Base-by-base conservation (phyloP, 2,329 filamentous ascomycete species). In the Monilinia vaccinii-corymbosi region DNA sequence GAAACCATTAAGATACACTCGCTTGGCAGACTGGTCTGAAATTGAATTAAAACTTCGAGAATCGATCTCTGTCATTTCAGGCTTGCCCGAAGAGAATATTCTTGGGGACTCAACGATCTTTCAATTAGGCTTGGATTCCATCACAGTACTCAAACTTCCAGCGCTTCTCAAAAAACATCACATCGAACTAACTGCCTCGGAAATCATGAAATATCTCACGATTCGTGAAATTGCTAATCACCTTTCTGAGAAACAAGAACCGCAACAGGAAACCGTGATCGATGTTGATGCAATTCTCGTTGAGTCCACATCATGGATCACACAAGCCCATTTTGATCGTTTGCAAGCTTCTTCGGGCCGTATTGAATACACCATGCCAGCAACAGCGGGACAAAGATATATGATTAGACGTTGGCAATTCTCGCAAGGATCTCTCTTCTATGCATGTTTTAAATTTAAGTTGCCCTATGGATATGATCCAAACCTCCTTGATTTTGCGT, bases 61-160 rank as follows among this genome's bases (percentile, higher is more conserved):
- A 1, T 75, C 80, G 0, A 72, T 87, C 16, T 75, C 79, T 0
- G 70, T 78, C 34, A 77, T 92, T 0, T 88, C 91, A 0, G 81
- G 80, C 18, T 73, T 87, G 0, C 76, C 84, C 0, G 73, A 77
- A 21, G 69, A 77, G 0, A 76, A 82, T 1, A 88, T 96, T 56
- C 73, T 75, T 3, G 79, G 78, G 59, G 76, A 78, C 0, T 81
- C 85, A 55, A 89, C 81, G 0, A 81, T 96, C 14, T 96, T 94
- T 72, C 86, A 94, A 64, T 79, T 97, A 1, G 92, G 92, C 0
- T 81, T 97, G 1, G 92, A 97, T 71, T 97, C 92, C 0, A 96
- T 97, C 71, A 93, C 87, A 64, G 87, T 91, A 1, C 94, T 97
- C 75, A 95, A 94, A 68, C 84, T 91, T 4, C 84, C 85, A 10